Conservation (phyloP, 495 filamentous ascomycete species). For the Xylaria venustula region DNA sequence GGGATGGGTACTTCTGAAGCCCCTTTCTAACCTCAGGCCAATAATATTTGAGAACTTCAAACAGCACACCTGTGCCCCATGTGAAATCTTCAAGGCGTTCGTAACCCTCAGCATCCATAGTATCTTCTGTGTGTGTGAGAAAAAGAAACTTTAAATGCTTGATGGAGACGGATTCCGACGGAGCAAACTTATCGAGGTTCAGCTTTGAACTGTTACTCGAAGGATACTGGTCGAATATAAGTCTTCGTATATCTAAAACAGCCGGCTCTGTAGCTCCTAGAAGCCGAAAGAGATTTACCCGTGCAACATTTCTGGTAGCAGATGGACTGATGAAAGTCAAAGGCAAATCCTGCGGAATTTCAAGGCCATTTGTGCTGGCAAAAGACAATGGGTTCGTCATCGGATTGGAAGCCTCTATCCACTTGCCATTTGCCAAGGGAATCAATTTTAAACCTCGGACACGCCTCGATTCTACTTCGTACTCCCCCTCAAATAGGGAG, state of each 20-base stretch:
- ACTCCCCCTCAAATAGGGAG: background rate
- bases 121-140: background rate
- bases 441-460: conserved; percentile 15
- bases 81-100: background rate
- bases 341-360: background rate
- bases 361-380: background rate
- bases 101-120: background rate
- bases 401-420: conserved; percentile 18
- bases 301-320: background rate
- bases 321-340: background rate
- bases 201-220: background rate
- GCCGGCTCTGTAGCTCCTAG: background rate
- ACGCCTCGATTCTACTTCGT: too few relatives aligned
- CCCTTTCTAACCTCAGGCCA: background rate
- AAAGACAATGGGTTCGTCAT: conserved; percentile 1
- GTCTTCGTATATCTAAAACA: background rate
- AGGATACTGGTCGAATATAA: background rate
- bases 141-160: background rate
- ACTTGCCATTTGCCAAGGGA: conserved; percentile 11
- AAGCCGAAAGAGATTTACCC: background rate
- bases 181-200: conserved; percentile 9
- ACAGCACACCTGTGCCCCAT: background rate
- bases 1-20: background rate
- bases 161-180: background rate
- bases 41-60: background rate